Evolutionary conservation across 192 early-diverging fungal species (phyloP), one percentile per base, ranked within the genome.

Genomic region (Backusella morwellensis): DNA sequence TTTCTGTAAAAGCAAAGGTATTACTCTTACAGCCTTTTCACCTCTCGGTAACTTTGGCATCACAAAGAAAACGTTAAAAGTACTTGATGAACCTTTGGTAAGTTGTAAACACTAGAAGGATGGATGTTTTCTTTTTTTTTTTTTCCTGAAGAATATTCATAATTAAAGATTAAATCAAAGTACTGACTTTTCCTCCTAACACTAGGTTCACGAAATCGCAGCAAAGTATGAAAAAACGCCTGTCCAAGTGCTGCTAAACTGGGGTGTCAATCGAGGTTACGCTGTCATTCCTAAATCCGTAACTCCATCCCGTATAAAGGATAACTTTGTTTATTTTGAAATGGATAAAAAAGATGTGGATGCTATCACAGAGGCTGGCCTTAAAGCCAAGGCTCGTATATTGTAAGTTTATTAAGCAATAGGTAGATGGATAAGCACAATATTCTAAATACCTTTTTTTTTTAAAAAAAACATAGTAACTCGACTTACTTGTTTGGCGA

Each of bases 261-360:
- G 90, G 90, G 88, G 82, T 32, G 72, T 90, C 6, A 88, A 90
- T 35, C 76, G 81, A 35, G 81, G 81, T 52, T 82, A 82, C 40
- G 69, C 81, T 6, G 91, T 92, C n/a, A 93, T 93, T 68, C 92
- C 92, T 32, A 93, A 93, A 77, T 90, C 90, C 11, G 79, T 80
- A 3, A 86, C 86, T 32, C 80, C 83, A 4, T 69, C 70, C 0
- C 86, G 91, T 34, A 86, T 93, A 59, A 76, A 81, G 63, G 80
- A 79, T 34, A 93, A 93, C 77, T 85, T 84, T 17, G 76, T 87
- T n/a, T 76, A 83, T 59, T 87, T 91, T 69, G 35, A 76, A 50
- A 71, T 80, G 66, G 67, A 59, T 35, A 35, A 44, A 15, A 69
- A 76, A 42, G 79, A 80, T 38, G 50, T 80, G n/a, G 79, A 80